Conservation (phyloP, 164 flowering plant species). For the Vitis amurensis region DNA sequence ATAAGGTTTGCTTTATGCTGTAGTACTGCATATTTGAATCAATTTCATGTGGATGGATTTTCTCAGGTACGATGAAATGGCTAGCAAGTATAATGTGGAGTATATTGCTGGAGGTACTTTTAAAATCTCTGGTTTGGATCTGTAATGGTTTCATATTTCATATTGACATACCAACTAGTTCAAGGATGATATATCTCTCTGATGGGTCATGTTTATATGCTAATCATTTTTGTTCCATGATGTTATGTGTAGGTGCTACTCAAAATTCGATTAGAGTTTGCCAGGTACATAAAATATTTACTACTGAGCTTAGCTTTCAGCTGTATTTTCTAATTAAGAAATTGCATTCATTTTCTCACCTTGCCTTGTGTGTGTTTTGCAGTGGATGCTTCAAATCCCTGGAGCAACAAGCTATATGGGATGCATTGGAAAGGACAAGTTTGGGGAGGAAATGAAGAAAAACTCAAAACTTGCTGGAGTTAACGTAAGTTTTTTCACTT, state of each 20-base stretch:
- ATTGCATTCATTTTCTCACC: background rate
- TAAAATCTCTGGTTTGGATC: slow-evolving; percentile 3
- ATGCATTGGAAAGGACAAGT: slow-evolving; percentile 95
- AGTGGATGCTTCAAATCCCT: slow-evolving; percentile 99
- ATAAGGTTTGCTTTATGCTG: background rate
- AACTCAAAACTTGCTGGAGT: slow-evolving; percentile 73
- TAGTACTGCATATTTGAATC: background rate
- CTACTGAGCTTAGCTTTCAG: background rate
- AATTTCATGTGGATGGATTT: background rate
- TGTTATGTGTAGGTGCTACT: slow-evolving; percentile 70
- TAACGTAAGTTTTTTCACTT: slow-evolving; percentile 48
- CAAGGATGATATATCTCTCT: too few relatives aligned
- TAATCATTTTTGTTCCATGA: slow-evolving; percentile 4
- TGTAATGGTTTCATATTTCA: background rate
- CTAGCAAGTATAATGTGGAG: slow-evolving; percentile 54
- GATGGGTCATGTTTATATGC: too few relatives aligned
- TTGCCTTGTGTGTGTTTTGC: slow-evolving; percentile 18
- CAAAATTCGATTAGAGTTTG: slow-evolving; percentile 95
- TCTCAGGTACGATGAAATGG: slow-evolving; percentile 73
- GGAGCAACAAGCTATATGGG: slow-evolving; percentile 94
- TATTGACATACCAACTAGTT: too few relatives aligned
- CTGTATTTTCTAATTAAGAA: background rate
- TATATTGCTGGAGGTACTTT: slow-evolving; percentile 83
- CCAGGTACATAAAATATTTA: slow-evolving; percentile 50
- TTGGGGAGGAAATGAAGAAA: slow-evolving; percentile 96